A percentile compares a stretch with the other conserved stretches of the same genome.
These are phyloP conservation scores for Jaenimonas drosophilae DNA, from an alignment of 208 protist species.

Conservation along the genomic window DNA sequence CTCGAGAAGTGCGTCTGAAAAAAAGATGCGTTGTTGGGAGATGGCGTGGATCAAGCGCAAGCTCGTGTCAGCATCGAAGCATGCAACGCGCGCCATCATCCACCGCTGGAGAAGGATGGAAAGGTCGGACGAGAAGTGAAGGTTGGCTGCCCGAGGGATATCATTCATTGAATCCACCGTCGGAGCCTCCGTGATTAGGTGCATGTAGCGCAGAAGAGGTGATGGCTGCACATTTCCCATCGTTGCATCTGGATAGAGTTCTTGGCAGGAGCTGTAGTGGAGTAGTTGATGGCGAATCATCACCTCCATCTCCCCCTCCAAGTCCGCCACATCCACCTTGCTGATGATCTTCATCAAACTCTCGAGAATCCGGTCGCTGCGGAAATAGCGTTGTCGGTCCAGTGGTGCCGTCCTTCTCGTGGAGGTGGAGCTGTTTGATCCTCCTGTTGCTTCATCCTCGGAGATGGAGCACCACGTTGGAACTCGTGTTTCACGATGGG, in stretches of 20 bases:
- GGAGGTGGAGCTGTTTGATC: too few species aligned
- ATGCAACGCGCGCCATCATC: constrained; percentile 17
- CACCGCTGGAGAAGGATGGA: constrained; percentile 20
- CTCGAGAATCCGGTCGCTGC: constrained; percentile 18
- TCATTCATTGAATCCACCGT: too few species aligned
- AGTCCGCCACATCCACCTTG: constrained; percentile 14
- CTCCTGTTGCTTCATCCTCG: too few species aligned
- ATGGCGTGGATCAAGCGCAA: constrained; percentile 49
- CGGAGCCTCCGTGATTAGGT: too few species aligned
- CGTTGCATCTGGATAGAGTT: too few species aligned
- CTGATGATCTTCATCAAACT: constrained; percentile 12
- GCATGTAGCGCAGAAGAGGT: too few species aligned
- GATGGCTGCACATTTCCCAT: too few species aligned
- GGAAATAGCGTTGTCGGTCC: constrained; percentile 8
- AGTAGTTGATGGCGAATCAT: constrained; percentile 1
- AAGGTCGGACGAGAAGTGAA: constrained; percentile 13
- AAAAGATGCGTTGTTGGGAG: constrained; percentile 34
- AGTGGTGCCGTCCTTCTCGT: too few species aligned
- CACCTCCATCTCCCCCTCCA: constrained; percentile 11
- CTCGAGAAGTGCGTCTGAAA: constrained; percentile 26
- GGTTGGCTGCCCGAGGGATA: background rate
- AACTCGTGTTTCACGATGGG: too few species aligned
- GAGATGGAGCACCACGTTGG: too few species aligned
- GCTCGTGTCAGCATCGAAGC: constrained; percentile 15
- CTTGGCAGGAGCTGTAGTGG: too few species aligned